Evolutionary conservation across 2,329 filamentous ascomycete species (phyloP).

Genomic region (Trichoderma guizhouense): DNA sequence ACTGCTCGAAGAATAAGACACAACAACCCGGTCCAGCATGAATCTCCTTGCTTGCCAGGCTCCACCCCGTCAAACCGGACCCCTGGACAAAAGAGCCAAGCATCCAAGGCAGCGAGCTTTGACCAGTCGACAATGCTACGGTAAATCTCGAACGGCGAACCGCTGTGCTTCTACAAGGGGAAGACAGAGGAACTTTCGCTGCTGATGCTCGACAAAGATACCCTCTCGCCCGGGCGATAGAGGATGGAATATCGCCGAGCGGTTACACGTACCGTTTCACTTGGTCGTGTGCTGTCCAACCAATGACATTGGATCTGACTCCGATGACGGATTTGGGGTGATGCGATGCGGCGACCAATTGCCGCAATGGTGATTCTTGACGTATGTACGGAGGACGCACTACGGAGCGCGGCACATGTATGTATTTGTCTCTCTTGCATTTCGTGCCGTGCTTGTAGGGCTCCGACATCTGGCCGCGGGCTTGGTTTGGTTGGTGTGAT

Average conservation of each 20-base stretch:
- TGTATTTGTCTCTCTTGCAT: background rate
- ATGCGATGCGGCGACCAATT: background rate
- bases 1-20: background rate
- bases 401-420: too few species aligned
- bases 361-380: background rate
- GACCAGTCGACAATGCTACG: background rate
- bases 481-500: background rate
- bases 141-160: slow-evolving; percentile 8
- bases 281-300: background rate
- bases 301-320: background rate
- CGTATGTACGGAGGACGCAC: too few species aligned
- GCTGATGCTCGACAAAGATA: slow-evolving; percentile 9
- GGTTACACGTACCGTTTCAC: background rate
- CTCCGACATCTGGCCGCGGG: slow-evolving; percentile 4
- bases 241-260: slow-evolving; percentile 1
- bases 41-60: background rate
- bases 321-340: background rate
- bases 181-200: background rate
- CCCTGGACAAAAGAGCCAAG: background rate
- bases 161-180: background rate
- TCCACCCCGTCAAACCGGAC: background rate
- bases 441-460: background rate
- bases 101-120: background rate
- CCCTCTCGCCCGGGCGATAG: background rate
- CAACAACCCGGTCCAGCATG: background rate